These are phyloP conservation scores for Otatea glauca DNA, from an alignment of 176 grass and related monocot genomes.

Conservation along the genomic window DNA sequence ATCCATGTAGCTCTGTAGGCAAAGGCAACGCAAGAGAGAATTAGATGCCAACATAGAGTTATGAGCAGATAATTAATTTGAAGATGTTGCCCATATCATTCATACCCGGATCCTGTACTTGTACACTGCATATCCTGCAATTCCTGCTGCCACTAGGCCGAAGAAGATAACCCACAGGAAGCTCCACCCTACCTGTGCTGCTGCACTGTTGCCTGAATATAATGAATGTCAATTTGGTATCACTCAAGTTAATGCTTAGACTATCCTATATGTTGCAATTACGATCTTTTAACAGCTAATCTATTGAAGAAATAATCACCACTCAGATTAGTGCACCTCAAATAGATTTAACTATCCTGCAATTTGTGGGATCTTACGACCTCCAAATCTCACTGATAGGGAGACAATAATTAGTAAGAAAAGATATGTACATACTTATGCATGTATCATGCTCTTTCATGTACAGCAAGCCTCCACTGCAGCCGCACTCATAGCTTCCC, in stretches of 20 bases:
- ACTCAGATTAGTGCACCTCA: not conserved
- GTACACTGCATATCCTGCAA: slow-evolving; percentile 81
- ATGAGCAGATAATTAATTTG: not conserved
- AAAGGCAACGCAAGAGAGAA: not conserved
- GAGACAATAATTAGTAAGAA: not conserved
- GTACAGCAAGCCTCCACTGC: no score
- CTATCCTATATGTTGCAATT: slow-evolving; percentile 5
- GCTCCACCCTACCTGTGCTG: slow-evolving; percentile 50
- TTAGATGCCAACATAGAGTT: slow-evolving; percentile 24
- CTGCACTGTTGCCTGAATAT: slow-evolving; percentile 63
- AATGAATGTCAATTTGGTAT: not conserved
- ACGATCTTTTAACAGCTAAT: not conserved
- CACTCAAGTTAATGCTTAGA: not conserved
- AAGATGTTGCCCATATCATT: not conserved
- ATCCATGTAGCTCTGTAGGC: slow-evolving; percentile 76
- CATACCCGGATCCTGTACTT: slow-evolving; percentile 95
- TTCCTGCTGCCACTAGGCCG: slow-evolving; percentile 66
- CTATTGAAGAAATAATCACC: not conserved
- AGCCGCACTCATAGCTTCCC: no score
- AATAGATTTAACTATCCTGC: not conserved
- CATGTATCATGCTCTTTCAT: slow-evolving; percentile 96
- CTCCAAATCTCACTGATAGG: not conserved
- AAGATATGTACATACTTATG: slow-evolving; percentile 66
- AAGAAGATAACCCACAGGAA: no score
- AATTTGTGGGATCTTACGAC: slow-evolving; percentile 11